Percentiles rank a stretch among this genome's conserved stretches.
Conservation (phyloP, 2,329 filamentous ascomycete genomes). For the Massarina eburnea region DNA sequence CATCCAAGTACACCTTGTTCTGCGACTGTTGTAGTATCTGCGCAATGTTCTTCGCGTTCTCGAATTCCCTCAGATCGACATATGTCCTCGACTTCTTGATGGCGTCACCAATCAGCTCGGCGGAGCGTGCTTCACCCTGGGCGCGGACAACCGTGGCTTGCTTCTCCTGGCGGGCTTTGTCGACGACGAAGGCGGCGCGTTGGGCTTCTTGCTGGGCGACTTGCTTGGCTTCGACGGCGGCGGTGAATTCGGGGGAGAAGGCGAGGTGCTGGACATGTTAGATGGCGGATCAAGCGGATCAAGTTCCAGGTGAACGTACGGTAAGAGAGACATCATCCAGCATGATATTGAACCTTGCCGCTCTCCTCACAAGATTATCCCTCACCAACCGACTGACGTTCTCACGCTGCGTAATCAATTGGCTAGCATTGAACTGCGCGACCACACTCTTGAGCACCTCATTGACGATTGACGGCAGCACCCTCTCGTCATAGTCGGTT, state of each 20-base stretch:
- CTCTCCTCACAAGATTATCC: constrained; percentile 87
- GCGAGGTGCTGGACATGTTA: constrained; percentile 58
- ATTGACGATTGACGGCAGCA: constrained; percentile 97
- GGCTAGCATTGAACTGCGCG: constrained; percentile 96
- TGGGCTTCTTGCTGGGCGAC: constrained; percentile 89
- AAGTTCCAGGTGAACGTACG: constrained; percentile 55
- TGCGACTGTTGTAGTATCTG: constrained; percentile 80
- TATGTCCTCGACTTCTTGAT: constrained; percentile 99
- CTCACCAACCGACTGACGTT: constrained; percentile 89
- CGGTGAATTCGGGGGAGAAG: constrained; percentile 70
- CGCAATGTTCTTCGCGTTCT: constrained; percentile 92
- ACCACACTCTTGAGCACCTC: constrained; percentile 99
- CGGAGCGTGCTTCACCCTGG: constrained; percentile 97
- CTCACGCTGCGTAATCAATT: constrained; percentile 98
- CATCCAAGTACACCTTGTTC: constrained; percentile 94
- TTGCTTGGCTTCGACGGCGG: constrained; percentile 70
- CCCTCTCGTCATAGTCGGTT: constrained; percentile 94
- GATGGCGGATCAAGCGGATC: constrained; percentile 9
- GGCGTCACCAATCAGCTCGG: constrained; percentile 95
- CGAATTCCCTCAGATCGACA: constrained; percentile 95
- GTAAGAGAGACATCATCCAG: constrained; percentile 97
- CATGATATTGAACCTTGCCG: constrained; percentile 94
- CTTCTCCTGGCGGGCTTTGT: constrained; percentile 99
- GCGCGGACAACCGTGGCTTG: constrained; percentile 98
- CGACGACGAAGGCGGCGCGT: constrained; percentile 93